Evolutionary conservation across 2,329 filamentous ascomycete genomes (phyloP).

Genomic region (Raffaelea ambrosiae): DNA sequence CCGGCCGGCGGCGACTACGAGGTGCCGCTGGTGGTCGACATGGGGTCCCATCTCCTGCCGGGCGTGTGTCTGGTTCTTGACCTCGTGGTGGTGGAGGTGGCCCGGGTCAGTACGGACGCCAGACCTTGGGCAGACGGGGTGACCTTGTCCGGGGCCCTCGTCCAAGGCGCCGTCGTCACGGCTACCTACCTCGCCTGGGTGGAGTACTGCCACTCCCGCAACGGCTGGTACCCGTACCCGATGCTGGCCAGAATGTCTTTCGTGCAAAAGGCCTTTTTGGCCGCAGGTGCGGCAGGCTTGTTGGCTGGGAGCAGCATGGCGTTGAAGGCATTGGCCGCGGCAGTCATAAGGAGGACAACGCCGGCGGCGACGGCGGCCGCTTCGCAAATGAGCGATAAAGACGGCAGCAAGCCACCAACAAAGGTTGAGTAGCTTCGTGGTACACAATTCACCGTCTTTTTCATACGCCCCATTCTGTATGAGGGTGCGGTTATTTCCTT

Average conservation of each 20-base stretch:
- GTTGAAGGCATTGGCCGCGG: too few relatives aligned
- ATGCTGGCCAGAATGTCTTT: slow-evolving; percentile 64
- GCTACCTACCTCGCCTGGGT: slow-evolving; percentile 68
- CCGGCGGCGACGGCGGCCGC: too few relatives aligned
- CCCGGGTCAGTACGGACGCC: slow-evolving; percentile 57
- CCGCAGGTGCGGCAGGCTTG: slow-evolving; percentile 57
- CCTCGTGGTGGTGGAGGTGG: slow-evolving; percentile 58
- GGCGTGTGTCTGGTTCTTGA: slow-evolving; percentile 56
- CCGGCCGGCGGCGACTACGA: slow-evolving; percentile 39
- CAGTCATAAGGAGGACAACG: too few relatives aligned
- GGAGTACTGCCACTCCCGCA: slow-evolving; percentile 58
- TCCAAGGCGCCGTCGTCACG: slow-evolving; percentile 47
- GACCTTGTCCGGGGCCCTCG: slow-evolving; percentile 39
- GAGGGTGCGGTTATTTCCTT: too few relatives aligned
- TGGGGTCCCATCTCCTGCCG: slow-evolving; percentile 56
- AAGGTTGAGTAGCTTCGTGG: too few relatives aligned
- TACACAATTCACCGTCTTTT: too few relatives aligned
- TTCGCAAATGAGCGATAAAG: too few relatives aligned
- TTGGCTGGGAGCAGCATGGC: slow-evolving; percentile 66
- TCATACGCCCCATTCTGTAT: too few relatives aligned
- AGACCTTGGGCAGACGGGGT: slow-evolving; percentile 8
- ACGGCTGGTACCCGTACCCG: slow-evolving; percentile 76
- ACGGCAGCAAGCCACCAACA: too few relatives aligned
- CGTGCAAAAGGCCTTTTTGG: slow-evolving; percentile 56
- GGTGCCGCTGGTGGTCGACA: slow-evolving; percentile 47